Percentiles rank a stretch among this genome's conserved stretches.
These are phyloP conservation scores for Paracamarosporium sp. DNA, from an alignment of 2,329 filamentous ascomycete species.

Conservation along the genomic window DNA sequence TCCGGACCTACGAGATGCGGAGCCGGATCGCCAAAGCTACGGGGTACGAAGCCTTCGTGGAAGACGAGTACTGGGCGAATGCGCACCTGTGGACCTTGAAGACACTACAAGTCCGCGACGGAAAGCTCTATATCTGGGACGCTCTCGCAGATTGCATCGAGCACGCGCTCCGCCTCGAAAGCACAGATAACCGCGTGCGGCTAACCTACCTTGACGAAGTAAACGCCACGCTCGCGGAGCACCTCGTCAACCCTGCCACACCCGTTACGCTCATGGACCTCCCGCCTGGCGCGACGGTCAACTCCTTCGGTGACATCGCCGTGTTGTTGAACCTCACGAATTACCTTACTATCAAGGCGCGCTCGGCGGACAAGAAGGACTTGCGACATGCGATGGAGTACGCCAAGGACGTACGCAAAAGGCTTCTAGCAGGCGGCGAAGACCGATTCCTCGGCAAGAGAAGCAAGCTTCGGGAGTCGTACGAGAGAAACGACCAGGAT, in stretches of 20 bases:
- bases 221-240: conserved; percentile 20
- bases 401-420: conserved; percentile 24
- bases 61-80: conserved; percentile 31
- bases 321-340: conserved; percentile 28
- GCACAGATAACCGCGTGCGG: conserved; percentile 22
- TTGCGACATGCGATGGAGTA: conserved; percentile 33
- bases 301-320: conserved; percentile 31
- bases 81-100: conserved; percentile 32
- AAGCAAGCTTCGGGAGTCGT: conserved; percentile 22
- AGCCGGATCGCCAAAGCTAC: conserved; percentile 12
- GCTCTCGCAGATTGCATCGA: conserved; percentile 25
- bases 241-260: conserved; percentile 16
- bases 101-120: conserved; percentile 18
- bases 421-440: conserved; percentile 24
- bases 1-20: conserved; percentile 19
- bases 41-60: conserved; percentile 18
- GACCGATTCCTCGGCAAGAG: conserved; percentile 24
- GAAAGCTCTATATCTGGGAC: conserved; percentile 24
- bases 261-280: conserved; percentile 8
- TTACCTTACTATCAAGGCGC: conserved; percentile 27
- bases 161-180: conserved; percentile 23
- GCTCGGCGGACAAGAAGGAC: conserved; percentile 25
- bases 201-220: conserved; percentile 30
- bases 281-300: conserved; percentile 1
- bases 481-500: conserved; percentile 13